Evolutionary conservation across 768 basidiomycete species (phyloP), one percentile per base, ranked within the genome.

Genomic region (Xerocomellus chrysenteron): DNA sequence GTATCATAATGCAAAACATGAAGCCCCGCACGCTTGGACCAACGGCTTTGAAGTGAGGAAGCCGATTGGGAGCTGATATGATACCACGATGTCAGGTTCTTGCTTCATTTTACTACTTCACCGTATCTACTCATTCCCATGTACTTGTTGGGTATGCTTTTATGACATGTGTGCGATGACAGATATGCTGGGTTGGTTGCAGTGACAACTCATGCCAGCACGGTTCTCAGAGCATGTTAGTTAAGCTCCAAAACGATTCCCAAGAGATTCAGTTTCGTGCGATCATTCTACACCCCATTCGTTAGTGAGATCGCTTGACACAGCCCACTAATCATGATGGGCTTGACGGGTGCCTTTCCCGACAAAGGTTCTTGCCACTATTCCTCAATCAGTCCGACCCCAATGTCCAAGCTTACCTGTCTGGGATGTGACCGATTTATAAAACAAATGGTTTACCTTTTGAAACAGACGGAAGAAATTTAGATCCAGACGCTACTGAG

Each of bases 21-120:
- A 88, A 92, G 92, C 88, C 89, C 87, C 92, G 93, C 92, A 94
- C 92, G 92, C 92, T 94, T 94, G 80, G 80, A 94, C 92, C 92
- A 94, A 94, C 88, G 85, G 83, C 82, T 83, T 78, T 76, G 54
- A 67, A 68, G 79, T 72, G 76, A 78, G 82, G 78, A 78, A 82
- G 83, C 78, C 86, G 90, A 92, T 90, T 91, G 90, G 90, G 90
- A 92, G 90, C 90, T 91, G 88, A 86, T 82, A 71, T 75, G 74
- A 65, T 72, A 60, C 63, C 64, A 65, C 40, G 61, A 55, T 68
- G 57, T 64, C 54, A 53, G 57, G 60, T 62, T 56, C 68, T 59
- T 26, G 42, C 39, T 54, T 67, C 58, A 45, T 56, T 60, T 56
- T 40, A 42, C 53, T 46, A 4, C 47, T 57, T 52, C 47, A 43